phyloP scores from a whole-genome alignment of 139 green algal genomes.

The Deuterostichococcus epilithicus region DNA sequence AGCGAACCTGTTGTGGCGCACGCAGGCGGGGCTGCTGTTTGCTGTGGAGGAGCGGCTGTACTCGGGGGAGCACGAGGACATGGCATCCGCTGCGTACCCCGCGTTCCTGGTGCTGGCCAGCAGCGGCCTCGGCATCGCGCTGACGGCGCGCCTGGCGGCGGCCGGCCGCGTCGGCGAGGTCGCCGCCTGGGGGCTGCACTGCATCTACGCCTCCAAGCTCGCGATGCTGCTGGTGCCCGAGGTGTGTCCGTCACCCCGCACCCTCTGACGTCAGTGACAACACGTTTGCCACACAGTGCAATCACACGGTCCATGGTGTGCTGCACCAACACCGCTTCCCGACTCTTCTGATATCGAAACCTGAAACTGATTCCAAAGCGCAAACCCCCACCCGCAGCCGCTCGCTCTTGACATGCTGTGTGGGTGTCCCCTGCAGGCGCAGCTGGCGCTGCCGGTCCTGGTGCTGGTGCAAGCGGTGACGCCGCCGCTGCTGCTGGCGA shows the following conservation, averaged over 20 bases:
- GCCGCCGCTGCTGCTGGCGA: conserved; percentile 49
- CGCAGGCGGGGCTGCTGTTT: conserved; percentile 65
- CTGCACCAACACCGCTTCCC: too few species aligned
- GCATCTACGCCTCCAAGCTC: conserved; percentile 79
- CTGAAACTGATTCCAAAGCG: too few species aligned
- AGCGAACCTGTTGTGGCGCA: too few species aligned
- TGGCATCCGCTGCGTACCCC: conserved; percentile 62
- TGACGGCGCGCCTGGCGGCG: conserved; percentile 25
- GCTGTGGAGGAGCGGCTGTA: conserved; percentile 75
- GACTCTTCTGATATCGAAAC: too few species aligned
- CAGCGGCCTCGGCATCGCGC: conserved; percentile 58
- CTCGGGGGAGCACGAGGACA: conserved; percentile 41
- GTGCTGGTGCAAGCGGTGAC: conserved; percentile 41
- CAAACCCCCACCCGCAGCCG: too few species aligned
- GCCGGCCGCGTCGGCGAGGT: conserved; percentile 8
- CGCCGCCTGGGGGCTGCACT: conserved; percentile 46
- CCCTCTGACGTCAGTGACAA: too few species aligned
- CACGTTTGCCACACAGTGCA: too few species aligned
- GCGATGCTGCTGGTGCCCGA: conserved; percentile 84
- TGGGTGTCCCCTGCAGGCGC: background rate
- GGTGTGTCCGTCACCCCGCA: background rate
- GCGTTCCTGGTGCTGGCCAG: conserved; percentile 83
- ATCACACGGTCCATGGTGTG: too few species aligned
- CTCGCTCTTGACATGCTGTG: background rate
- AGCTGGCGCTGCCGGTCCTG: conserved; percentile 35